These are phyloP conservation scores for Pyricularia grisea DNA, from an alignment of 2,329 filamentous ascomycete genomes.

Conservation along the genomic window DNA sequence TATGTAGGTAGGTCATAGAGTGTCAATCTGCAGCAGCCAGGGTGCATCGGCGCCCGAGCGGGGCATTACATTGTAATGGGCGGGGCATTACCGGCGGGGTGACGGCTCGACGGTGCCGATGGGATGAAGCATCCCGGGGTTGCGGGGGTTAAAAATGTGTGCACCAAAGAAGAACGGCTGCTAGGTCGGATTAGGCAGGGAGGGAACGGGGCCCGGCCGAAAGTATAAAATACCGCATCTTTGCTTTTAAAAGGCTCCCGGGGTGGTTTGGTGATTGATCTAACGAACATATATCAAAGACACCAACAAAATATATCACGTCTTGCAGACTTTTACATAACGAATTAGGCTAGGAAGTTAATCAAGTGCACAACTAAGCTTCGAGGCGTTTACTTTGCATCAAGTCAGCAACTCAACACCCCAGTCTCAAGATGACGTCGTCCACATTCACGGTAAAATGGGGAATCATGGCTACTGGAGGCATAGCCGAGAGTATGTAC, in stretches of 20 bases:
- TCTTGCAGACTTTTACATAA: neutral
- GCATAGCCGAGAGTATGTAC: conserved; percentile 45
- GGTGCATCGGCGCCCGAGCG: neutral
- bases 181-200: neutral
- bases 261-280: neutral
- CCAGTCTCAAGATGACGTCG: conserved; percentile 5
- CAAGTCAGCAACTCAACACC: neutral
- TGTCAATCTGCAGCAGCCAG: neutral
- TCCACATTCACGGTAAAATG: conserved; percentile 40
- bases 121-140: neutral
- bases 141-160: neutral
- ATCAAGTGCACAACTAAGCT: neutral
- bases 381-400: neutral
- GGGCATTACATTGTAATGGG: neutral
- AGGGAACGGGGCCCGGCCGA: neutral
- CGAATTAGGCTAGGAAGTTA: neutral
- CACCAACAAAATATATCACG: neutral
- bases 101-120: neutral
- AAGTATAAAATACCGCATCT: neutral
- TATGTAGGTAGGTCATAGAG: neutral
- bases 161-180: neutral
- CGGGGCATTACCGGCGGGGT: neutral
- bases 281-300: neutral
- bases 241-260: neutral
- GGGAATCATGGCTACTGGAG: conserved; percentile 53